A percentile compares a stretch with the other conserved stretches of the same genome.
Conservation (phyloP, 2,329 filamentous ascomycete species). For the Hymenotorrendiella dingleyae region DNA sequence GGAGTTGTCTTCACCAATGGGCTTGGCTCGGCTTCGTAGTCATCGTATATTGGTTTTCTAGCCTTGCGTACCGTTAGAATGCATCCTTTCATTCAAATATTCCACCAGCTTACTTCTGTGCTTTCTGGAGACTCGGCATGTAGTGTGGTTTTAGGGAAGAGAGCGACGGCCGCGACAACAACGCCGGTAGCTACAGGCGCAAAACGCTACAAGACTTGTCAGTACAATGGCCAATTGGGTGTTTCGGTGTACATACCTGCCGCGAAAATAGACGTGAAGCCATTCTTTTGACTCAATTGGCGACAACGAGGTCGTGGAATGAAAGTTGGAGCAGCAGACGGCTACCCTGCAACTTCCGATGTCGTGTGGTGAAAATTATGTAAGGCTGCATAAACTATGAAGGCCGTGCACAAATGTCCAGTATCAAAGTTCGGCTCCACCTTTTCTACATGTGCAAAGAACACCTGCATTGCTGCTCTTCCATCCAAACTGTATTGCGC, state of each 20-base stretch:
- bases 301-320: conserved; percentile 20
- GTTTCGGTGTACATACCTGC: conserved; percentile 36
- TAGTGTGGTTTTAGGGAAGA: conserved; percentile 39
- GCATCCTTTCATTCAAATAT: background rate
- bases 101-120: conserved; percentile 15
- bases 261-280: conserved; percentile 46
- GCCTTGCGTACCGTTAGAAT: conserved; percentile 27
- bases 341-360: conserved; percentile 10
- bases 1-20: conserved; percentile 25
- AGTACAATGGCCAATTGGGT: conserved; percentile 12
- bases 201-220: conserved; percentile 37
- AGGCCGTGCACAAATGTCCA: conserved; percentile 18
- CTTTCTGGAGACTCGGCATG: conserved; percentile 41
- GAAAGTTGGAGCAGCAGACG: conserved; percentile 10
- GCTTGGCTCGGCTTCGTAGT: conserved; percentile 42
- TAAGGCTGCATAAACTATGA: conserved; percentile 11
- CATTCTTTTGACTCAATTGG: conserved; percentile 40
- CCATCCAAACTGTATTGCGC: too few species aligned
- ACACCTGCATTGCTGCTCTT: too few species aligned
- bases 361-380: conserved; percentile 20
- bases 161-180: conserved; percentile 35
- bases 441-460: too few species aligned
- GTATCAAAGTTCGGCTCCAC: too few species aligned
- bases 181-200: conserved; percentile 38
- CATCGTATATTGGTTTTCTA: conserved; percentile 78